Evolutionary conservation across 345 rosid species (phyloP).

Genomic region (Turnera subulata): DNA sequence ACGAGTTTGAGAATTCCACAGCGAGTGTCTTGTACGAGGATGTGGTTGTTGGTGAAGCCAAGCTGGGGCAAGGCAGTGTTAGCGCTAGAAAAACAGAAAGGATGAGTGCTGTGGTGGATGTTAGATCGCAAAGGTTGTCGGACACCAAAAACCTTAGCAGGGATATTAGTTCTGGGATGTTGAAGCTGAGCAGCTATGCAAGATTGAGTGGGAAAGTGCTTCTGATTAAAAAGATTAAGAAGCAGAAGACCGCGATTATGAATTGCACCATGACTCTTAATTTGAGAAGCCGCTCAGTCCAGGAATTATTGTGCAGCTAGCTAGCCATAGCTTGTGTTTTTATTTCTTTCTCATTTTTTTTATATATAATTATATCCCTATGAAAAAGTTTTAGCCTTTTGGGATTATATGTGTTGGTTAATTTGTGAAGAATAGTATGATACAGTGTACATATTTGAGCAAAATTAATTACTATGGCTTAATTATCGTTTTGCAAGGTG

Average conservation of each 20-base stretch:
- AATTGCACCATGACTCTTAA: slow-evolving; percentile 36
- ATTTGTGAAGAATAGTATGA: too few species aligned
- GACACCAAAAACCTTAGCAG: slow-evolving; percentile 16
- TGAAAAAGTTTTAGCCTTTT: too few species aligned
- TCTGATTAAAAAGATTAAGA: slow-evolving; percentile 24
- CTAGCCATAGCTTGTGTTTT: too few species aligned
- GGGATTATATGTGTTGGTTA: too few species aligned
- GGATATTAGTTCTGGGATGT: slow-evolving; percentile 35
- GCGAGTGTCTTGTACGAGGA: slow-evolving; percentile 25
- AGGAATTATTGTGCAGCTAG: too few species aligned
- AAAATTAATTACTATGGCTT: too few species aligned
- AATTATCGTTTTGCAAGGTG: too few species aligned
- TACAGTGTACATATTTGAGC: too few species aligned
- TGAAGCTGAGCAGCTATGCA: slow-evolving; percentile 38
- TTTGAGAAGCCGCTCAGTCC: slow-evolving; percentile 14
- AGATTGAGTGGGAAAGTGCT: slow-evolving; percentile 39
- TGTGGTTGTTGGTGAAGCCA: slow-evolving; percentile 31
- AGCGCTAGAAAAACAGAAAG: slow-evolving; percentile 33
- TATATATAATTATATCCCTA: too few species aligned
- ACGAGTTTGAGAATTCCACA: slow-evolving; percentile 27
- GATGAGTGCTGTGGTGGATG: slow-evolving; percentile 28
- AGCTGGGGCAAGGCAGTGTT: slow-evolving; percentile 24
- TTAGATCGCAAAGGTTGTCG: slow-evolving; percentile 29
- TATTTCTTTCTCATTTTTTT: too few species aligned
- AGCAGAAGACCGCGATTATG: slow-evolving; percentile 32